Conservation (phyloP, 768 basidiomycete species). For the Fibroporia radiculosa region DNA sequence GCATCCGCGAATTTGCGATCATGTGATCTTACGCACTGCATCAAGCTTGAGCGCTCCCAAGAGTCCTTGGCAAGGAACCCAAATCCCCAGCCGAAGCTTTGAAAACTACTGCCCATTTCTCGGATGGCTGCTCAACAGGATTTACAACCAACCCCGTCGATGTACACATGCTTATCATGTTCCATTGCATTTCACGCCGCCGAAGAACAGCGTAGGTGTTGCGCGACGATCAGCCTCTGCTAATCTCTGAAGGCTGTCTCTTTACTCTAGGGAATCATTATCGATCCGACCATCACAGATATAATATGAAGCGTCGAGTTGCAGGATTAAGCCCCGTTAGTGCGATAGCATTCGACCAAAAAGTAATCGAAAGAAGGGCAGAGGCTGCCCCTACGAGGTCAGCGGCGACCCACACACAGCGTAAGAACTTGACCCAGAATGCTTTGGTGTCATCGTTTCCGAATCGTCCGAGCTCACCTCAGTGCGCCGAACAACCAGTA, state of each 20-base stretch:
- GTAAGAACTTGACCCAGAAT: no score
- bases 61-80: no score
- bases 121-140: no score
- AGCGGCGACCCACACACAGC: no score
- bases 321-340: conserved; percentile 85
- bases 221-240: neutral
- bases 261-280: conserved; percentile 67
- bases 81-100: no score
- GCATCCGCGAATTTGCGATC: no score
- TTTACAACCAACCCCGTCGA: no score
- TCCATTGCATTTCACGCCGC: conserved; percentile 78
- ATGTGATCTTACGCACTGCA: no score
- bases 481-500: conserved; percentile 16
- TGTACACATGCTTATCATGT: conserved; percentile 92
- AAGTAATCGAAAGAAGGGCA: conserved; percentile 70
- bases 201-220: conserved; percentile 71
- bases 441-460: no score
- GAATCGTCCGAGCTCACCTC: conserved; percentile 2
- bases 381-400: conserved; percentile 75
- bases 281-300: conserved; percentile 90
- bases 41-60: no score
- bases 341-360: conserved; percentile 72
- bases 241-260: neutral
- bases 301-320: conserved; percentile 96
- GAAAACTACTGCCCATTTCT: no score